Percentiles rank a stretch among this genome's conserved stretches.
These are phyloP conservation scores for Primulina eburnea DNA, from an alignment of 257 asterid genomes.

Conservation along the genomic window DNA sequence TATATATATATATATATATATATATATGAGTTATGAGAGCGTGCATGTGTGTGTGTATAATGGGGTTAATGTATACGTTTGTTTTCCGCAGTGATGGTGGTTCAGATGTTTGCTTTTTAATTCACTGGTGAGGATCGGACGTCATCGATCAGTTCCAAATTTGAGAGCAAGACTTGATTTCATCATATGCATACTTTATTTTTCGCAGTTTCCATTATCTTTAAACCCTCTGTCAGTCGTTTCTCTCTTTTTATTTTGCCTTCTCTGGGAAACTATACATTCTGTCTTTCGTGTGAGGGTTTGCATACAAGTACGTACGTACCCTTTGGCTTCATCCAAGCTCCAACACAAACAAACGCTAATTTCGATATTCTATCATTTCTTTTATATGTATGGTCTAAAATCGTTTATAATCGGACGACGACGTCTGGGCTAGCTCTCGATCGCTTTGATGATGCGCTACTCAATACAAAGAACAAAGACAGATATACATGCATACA, in stretches of 20 bases:
- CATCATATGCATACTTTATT: slow-evolving; percentile 25
- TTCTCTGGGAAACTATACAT: slow-evolving; percentile 1
- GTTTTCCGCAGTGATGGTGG: slow-evolving; percentile 18
- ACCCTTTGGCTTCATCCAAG: neutral
- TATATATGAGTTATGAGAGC: no score
- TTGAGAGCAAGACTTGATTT: slow-evolving; percentile 31
- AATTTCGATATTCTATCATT: no score
- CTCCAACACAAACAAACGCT: neutral
- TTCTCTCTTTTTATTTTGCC: neutral
- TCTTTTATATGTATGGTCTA: no score
- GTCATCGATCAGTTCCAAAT: slow-evolving; percentile 35
- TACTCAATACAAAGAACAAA: no score
- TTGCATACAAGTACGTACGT: neutral
- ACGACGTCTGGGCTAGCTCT: no score
- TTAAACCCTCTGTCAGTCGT: neutral
- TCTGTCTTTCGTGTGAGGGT: neutral
- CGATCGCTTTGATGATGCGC: no score
- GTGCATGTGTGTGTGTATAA: neutral
- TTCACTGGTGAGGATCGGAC: slow-evolving; percentile 18
- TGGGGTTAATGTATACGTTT: slow-evolving; percentile 26
- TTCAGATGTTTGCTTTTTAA: slow-evolving; percentile 30
- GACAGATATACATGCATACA: no score
- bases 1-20: no score
- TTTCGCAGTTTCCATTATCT: neutral
- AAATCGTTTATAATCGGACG: no score